Base-by-base conservation (phyloP, 2,329 filamentous ascomycete species). In the Mollisia scopiformis region DNA sequence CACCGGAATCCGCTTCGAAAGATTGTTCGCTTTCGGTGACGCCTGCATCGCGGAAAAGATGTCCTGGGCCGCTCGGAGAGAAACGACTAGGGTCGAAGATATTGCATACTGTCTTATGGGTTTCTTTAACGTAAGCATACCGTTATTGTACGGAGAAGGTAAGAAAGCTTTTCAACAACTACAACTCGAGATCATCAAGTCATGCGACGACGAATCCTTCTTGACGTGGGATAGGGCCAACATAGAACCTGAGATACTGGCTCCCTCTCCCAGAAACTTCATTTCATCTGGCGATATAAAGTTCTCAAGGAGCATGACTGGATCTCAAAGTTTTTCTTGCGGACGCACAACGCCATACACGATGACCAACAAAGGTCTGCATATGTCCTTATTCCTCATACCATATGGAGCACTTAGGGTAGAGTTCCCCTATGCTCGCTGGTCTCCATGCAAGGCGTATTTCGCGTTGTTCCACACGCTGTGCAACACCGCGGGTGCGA, bases 41-140 rank as follows among this genome's bases (percentile, higher is more conserved):
- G 23, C 69, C 66, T 62, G 72, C 68, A 7, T 76, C 66, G 72
- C 75, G 64, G 2, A 63, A 52, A 68, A 71, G 41, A 75, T 77
- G 73, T 73, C 67, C 14, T 76, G 75, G 75, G 72, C 71, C 13
- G 65, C 74, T 5, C 59, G 63, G 27, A 67, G 75, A 11, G 62
- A 70, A 39, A 76, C 73, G 2, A 69, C 65, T 1, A 68, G 72
- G 13, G n/a, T 53, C 7, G 59, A 62, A 37, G 55, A 76, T 55
- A 62, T 67, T 50, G 74, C 75, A 1, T 77, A 76, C 56, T 73
- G 69, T 27, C 54, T 76, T 41, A 61, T 76, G 30, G 75, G 75
- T 1, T 63, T 76, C 3, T 77, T 75, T 31, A 69, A 66, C 33
- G 67, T 76, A 2, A 72, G 70, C 31, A 76, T 77, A 73, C 68